Percentiles rank a stretch among this genome's conserved stretches.
phyloP scores from a whole-genome alignment of 768 basidiomycete species.

The Mycena haematopus region DNA sequence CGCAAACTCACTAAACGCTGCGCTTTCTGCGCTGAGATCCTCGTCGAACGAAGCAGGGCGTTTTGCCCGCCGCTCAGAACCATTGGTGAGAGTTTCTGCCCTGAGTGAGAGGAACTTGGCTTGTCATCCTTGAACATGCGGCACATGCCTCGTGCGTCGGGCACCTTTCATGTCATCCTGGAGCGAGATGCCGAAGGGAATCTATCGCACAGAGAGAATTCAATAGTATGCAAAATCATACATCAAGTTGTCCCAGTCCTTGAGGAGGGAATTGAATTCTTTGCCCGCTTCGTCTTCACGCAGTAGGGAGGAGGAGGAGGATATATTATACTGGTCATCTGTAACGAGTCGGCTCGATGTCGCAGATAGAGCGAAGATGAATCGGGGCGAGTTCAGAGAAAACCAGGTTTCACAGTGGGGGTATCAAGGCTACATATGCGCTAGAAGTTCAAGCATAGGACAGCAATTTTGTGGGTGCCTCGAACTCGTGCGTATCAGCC shows the following conservation, averaged over 20 bases:
- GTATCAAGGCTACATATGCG: no score
- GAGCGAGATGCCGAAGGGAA: neutral
- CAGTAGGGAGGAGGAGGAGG: no score
- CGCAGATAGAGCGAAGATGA: neutral
- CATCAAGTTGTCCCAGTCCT: neutral
- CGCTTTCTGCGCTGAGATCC: no score
- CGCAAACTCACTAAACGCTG: no score
- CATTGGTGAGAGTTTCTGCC: no score
- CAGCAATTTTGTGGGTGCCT: no score
- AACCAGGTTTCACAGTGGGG: no score
- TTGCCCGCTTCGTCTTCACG: neutral
- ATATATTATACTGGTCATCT: no score
- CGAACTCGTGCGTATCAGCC: no score
- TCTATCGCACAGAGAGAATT: neutral
- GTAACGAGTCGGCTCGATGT: neutral
- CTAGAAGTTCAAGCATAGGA: no score
- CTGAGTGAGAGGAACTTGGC: neutral
- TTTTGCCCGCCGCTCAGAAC: no score
- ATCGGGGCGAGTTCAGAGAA: neutral
- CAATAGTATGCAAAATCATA: neutral
- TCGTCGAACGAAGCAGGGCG: no score
- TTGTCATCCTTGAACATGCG: neutral
- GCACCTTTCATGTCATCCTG: neutral
- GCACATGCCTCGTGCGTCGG: neutral
- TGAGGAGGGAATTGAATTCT: neutral